Percentiles rank a stretch among this genome's conserved stretches.
phyloP scores from a whole-genome alignment of 306 rosid genomes.

The Cicer arietinum region DNA sequence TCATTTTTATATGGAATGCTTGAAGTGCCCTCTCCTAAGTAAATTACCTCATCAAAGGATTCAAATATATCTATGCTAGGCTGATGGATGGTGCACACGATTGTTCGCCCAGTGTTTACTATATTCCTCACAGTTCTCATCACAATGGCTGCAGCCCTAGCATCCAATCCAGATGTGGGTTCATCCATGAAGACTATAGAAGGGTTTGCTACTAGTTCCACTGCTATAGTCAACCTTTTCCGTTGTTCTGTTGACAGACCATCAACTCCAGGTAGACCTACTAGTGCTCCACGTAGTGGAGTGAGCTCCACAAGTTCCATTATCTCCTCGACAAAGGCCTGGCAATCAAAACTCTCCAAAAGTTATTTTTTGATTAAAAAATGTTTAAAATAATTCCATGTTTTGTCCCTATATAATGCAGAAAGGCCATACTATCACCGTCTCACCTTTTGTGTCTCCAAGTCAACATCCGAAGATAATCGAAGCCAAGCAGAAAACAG shows the following conservation, averaged over 20 bases:
- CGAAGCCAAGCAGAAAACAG: slow-evolving; percentile 97
- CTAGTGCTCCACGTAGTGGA: slow-evolving; percentile 78
- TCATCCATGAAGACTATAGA: slow-evolving; percentile 98
- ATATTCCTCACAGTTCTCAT: slow-evolving; percentile 99
- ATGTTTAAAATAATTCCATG: slow-evolving; percentile 15
- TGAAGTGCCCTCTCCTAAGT: slow-evolving; percentile 21
- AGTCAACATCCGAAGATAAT: slow-evolving; percentile 79
- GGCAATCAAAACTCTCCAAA: slow-evolving; percentile 41
- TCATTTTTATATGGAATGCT: slow-evolving; percentile 19
- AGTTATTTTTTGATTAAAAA: slow-evolving; percentile 15
- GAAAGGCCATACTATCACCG: slow-evolving; percentile 25
- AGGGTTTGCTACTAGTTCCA: slow-evolving; percentile 94
- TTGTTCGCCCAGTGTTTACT: slow-evolving; percentile 95
- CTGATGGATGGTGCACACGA: slow-evolving; percentile 98
- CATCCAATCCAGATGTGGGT: slow-evolving; percentile 98
- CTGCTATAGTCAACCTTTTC: slow-evolving; percentile 92
- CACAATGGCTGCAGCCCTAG: slow-evolving; percentile 96
- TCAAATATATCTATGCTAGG: slow-evolving; percentile 99
- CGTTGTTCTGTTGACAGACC: slow-evolving; percentile 97
- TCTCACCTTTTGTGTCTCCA: slow-evolving; percentile 73
- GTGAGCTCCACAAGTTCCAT: slow-evolving; percentile 98
- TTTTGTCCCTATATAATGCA: slow-evolving; percentile 30
- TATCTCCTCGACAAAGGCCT: slow-evolving; percentile 97
- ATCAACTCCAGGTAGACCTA: slow-evolving; percentile 92
- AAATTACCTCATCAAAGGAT: slow-evolving; percentile 93